Conservation (phyloP, 257 asterid genomes). For the Solanum rostratum region DNA sequence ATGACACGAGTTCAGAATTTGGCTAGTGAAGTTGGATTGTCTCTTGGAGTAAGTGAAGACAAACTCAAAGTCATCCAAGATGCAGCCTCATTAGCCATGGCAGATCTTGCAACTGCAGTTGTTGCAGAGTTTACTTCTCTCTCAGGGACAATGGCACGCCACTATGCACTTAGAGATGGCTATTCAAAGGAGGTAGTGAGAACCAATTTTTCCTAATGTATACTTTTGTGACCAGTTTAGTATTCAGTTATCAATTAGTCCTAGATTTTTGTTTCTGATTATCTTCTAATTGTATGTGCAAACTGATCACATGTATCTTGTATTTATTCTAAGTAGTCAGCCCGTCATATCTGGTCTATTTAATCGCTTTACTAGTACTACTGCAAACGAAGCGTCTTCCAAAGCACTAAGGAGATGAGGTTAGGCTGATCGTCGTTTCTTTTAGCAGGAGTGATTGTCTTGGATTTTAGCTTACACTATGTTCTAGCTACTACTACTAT, state of each 20-base stretch:
- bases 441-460: neutral
- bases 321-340: neutral
- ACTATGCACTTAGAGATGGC: constrained; percentile 95
- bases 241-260: neutral
- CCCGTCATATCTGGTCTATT: neutral
- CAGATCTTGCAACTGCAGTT: constrained; percentile 87
- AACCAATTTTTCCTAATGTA: neutral
- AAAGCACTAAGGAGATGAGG: neutral
- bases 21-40: constrained; percentile 55
- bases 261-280: neutral
- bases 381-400: neutral
- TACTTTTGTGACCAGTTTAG: neutral
- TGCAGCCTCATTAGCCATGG: constrained; percentile 85
- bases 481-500: too few relatives aligned
- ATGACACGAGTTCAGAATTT: constrained; percentile 61
- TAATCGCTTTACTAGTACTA: neutral
- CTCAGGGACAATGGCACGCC: constrained; percentile 87
- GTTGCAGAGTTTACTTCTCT: constrained; percentile 93
- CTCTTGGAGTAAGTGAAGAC: constrained; percentile 44
- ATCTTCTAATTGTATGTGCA: neutral
- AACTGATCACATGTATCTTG: neutral
- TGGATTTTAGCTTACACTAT: neutral
- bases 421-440: neutral
- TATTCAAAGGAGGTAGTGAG: constrained; percentile 59
- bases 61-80: constrained; percentile 41